Conservation (phyloP, 2,329 filamentous ascomycete genomes). For the Cladophialophora exuberans region DNA sequence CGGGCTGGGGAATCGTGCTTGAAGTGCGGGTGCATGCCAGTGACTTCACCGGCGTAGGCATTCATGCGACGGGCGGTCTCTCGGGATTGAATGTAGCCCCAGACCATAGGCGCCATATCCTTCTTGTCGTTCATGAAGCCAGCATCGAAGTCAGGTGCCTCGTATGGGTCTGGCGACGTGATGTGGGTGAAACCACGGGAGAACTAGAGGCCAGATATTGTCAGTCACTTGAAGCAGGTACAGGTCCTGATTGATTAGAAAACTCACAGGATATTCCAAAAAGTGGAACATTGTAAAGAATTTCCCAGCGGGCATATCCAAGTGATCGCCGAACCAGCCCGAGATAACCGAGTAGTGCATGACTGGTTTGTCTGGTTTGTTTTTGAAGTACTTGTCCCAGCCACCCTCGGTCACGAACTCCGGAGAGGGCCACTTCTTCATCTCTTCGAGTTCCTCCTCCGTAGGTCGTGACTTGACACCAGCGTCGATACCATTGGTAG, state of each 20-base stretch:
- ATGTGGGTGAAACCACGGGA: constrained; percentile 74
- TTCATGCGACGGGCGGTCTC: constrained; percentile 79
- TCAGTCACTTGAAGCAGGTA: too few relatives aligned
- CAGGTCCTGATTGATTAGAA: too few relatives aligned
- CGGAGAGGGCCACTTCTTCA: constrained; percentile 73
- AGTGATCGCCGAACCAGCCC: constrained; percentile 57
- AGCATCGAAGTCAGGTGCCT: constrained; percentile 74
- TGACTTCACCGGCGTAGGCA: constrained; percentile 75
- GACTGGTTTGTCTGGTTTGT: constrained; percentile 83
- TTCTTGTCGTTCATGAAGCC: constrained; percentile 86
- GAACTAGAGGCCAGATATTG: too few relatives aligned
- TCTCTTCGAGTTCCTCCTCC: constrained; percentile 66
- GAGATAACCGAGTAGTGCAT: constrained; percentile 83
- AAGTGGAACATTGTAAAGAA: constrained; percentile 87
- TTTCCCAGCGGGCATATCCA: constrained; percentile 71
- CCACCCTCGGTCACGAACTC: constrained; percentile 67
- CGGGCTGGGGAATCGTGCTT: constrained; percentile 70
- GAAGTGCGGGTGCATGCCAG: constrained; percentile 70
- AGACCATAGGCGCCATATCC: constrained; percentile 83
- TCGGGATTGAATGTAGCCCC: constrained; percentile 81
- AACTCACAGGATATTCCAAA: constrained; percentile 61
- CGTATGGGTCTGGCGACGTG: constrained; percentile 72
- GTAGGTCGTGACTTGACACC: constrained; percentile 78
- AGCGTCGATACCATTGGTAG: constrained; percentile 79
- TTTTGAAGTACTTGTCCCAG: constrained; percentile 81